A percentile compares a stretch with the other conserved stretches of the same genome.
Conservation (phyloP, 225 moss, liverwort and hornwort genomes). For the Bryum argenteum region DNA sequence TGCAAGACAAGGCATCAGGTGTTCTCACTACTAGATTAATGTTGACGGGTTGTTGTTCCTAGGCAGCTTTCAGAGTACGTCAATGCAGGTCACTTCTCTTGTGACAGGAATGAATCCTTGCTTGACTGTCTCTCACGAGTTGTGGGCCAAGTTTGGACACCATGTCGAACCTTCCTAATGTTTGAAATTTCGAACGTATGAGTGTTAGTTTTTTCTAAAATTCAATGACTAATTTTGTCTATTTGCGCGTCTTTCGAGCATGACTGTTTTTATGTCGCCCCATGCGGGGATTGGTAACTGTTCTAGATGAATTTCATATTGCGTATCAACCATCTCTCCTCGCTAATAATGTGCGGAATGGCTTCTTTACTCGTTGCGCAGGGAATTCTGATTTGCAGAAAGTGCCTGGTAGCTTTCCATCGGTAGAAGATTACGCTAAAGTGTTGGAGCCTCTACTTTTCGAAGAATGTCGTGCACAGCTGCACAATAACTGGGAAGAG, state of each 20-base stretch:
- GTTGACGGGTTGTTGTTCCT: constrained; percentile 53
- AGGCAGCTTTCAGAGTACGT: constrained; percentile 42
- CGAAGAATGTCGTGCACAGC: constrained; percentile 96
- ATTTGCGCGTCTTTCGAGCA: constrained; percentile 30
- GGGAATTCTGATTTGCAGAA: constrained; percentile 80
- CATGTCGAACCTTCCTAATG: constrained; percentile 25
- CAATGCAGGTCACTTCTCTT: constrained; percentile 56
- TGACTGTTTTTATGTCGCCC: constrained; percentile 19
- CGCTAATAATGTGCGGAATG: constrained; percentile 23
- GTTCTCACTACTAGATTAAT: constrained; percentile 69
- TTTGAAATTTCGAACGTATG: constrained; percentile 16
- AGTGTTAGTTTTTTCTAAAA: background rate
- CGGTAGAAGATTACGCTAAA: constrained; percentile 85
- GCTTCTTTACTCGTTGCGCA: constrained; percentile 35
- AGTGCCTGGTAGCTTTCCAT: constrained; percentile 86
- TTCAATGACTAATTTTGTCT: constrained; percentile 1
- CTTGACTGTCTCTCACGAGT: constrained; percentile 44
- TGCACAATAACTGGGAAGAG: constrained; percentile 95
- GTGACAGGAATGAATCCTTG: constrained; percentile 53
- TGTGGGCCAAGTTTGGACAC: constrained; percentile 40
- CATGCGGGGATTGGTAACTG: constrained; percentile 14
- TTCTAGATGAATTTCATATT: constrained; percentile 10
- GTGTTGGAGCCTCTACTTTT: constrained; percentile 96
- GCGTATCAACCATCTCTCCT: background rate
- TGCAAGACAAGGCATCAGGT: constrained; percentile 99